Percentiles rank a stretch among this genome's conserved stretches.
These are phyloP conservation scores for Tephrocybe sp. DNA, from an alignment of 768 basidiomycete species.

Conservation along the genomic window DNA sequence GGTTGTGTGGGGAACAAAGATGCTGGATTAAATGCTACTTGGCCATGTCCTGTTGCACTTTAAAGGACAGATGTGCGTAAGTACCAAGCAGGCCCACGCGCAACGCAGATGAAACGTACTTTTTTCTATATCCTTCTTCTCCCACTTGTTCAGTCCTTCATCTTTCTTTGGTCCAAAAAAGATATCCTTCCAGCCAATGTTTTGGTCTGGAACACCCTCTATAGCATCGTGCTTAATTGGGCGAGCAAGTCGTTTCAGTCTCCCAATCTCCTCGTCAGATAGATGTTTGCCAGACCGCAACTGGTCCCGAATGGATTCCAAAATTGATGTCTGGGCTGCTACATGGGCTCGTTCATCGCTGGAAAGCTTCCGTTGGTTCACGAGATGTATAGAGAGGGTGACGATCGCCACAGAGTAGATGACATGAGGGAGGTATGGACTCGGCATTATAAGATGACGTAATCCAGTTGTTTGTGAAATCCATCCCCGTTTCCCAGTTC, in stretches of 20 bases:
- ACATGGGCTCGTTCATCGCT: constrained; percentile 55
- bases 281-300: constrained; percentile 47
- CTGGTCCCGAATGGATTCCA: constrained; percentile 57
- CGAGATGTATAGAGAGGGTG: constrained; percentile 67
- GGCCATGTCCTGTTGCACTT: constrained; percentile 9
- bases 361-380: constrained; percentile 48
- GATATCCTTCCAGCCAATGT: constrained; percentile 51
- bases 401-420: constrained; percentile 65
- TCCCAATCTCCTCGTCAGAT: constrained; percentile 50
- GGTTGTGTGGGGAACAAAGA: no score
- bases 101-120: constrained; percentile 25
- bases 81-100: background rate
- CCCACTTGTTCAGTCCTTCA: constrained; percentile 32
- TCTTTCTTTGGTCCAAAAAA: constrained; percentile 41
- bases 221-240: constrained; percentile 12
- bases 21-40: constrained; percentile 6
- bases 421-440: constrained; percentile 59
- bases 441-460: constrained; percentile 21
- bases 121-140: constrained; percentile 36
- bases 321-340: constrained; percentile 60
- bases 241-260: constrained; percentile 55
- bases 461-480: constrained; percentile 10
- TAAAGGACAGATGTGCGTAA: background rate
- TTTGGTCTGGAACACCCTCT: constrained; percentile 16
- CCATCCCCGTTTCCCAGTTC: background rate